These are phyloP conservation scores for Byssothecium circinans DNA, from an alignment of 2,329 filamentous ascomycete genomes.

Conservation along the genomic window DNA sequence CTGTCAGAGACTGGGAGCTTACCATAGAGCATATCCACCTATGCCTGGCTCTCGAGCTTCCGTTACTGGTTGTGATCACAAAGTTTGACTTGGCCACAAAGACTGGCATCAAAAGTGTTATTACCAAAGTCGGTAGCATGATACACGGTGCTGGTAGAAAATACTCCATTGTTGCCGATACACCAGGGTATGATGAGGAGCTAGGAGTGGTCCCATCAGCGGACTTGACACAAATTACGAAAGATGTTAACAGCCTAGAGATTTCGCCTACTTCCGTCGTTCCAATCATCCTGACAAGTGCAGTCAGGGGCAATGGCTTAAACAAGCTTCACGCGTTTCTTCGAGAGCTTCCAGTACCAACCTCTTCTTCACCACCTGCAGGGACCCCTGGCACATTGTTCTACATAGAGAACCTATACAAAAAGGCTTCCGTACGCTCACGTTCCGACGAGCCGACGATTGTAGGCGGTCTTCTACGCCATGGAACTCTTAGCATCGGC, in stretches of 20 bases:
- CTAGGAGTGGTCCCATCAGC: conserved; percentile 59
- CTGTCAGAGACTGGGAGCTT: conserved; percentile 65
- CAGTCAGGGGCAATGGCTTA: conserved; percentile 81
- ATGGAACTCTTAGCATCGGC: conserved; percentile 75
- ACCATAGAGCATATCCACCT: conserved; percentile 80
- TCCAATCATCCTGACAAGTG: conserved; percentile 85
- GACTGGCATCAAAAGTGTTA: conserved; percentile 62
- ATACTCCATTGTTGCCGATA: conserved; percentile 66
- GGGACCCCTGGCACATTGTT: conserved; percentile 65
- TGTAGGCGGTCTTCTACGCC: conserved; percentile 80
- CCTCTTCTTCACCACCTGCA: conserved; percentile 40
- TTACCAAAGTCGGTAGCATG: conserved; percentile 73
- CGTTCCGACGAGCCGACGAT: conserved; percentile 54
- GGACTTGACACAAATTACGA: conserved; percentile 57
- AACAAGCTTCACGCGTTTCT: conserved; percentile 80
- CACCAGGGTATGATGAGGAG: conserved; percentile 36
- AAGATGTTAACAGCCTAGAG: conserved; percentile 55
- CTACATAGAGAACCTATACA: conserved; percentile 89
- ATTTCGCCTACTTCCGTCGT: conserved; percentile 58
- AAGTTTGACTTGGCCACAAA: conserved; percentile 87
- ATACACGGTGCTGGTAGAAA: conserved; percentile 75
- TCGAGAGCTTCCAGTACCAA: conserved; percentile 68
- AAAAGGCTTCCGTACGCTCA: conserved; percentile 50
- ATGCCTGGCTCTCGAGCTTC: conserved; percentile 77
- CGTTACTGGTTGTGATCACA: conserved; percentile 80